A percentile compares a stretch with the other conserved stretches of the same genome.
Evolutionary conservation across 139 green algal genomes (phyloP).

Genomic region (Auxenochlorella pyrenoidosa): DNA sequence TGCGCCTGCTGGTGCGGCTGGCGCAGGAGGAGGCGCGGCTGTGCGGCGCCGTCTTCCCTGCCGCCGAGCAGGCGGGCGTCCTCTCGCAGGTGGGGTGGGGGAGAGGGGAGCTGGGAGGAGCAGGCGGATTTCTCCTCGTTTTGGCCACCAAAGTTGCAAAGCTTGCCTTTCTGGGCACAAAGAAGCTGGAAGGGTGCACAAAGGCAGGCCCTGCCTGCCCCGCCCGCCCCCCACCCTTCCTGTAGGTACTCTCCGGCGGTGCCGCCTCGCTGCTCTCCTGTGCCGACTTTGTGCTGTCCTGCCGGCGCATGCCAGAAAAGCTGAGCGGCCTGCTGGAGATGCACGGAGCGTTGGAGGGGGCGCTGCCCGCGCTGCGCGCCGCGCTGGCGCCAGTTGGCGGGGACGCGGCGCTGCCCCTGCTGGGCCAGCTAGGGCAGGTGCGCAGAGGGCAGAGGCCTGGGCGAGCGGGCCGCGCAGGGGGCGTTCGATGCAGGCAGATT

Average conservation of each 20-base stretch:
- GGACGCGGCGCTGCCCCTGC: not conserved
- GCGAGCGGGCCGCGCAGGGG: not conserved
- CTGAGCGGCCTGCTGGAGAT: slow-evolving; percentile 55
- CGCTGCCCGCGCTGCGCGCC: slow-evolving; percentile 13
- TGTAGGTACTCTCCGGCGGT: slow-evolving; percentile 32
- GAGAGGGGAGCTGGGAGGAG: too few species aligned
- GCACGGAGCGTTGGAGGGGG: slow-evolving; percentile 44
- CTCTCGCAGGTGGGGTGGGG: slow-evolving; percentile 5
- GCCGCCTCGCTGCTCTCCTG: not conserved
- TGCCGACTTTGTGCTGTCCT: slow-evolving; percentile 33
- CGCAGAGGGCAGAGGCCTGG: not conserved
- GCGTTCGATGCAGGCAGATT: too few species aligned
- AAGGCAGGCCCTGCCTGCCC: too few species aligned
- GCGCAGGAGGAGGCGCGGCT: slow-evolving; percentile 34
- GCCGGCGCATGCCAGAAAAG: slow-evolving; percentile 41
- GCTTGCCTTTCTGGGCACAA: too few species aligned
- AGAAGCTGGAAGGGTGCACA: too few species aligned
- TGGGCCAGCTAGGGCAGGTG: slow-evolving; percentile 10
- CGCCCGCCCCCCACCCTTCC: not conserved
- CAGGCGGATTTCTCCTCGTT: not conserved
- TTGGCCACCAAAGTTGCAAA: not conserved
- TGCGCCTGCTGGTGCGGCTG: slow-evolving; percentile 42
- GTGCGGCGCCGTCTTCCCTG: slow-evolving; percentile 21
- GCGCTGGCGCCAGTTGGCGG: slow-evolving; percentile 4
- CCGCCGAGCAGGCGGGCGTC: not conserved